Percentiles rank a stretch among this genome's conserved stretches.
These are phyloP conservation scores for Hypoxylon perforatum DNA, from an alignment of 495 filamentous ascomycete genomes.

Conservation along the genomic window DNA sequence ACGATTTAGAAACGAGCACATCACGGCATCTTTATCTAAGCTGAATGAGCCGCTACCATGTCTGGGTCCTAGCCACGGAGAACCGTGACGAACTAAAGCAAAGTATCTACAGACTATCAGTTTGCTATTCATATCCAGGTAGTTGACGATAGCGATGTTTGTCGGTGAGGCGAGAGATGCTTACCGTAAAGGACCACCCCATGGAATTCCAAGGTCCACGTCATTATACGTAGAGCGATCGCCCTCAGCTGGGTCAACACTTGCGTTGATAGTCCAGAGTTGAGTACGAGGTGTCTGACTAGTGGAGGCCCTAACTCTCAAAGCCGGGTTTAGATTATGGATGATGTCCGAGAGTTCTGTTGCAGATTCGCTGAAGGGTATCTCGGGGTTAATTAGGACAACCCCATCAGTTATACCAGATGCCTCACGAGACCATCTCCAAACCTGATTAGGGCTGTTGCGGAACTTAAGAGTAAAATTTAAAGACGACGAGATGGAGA, in stretches of 20 bases:
- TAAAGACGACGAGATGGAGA: slow-evolving; percentile 57
- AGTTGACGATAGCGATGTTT: neutral
- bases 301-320: slow-evolving; percentile 64
- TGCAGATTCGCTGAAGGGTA: slow-evolving; percentile 29
- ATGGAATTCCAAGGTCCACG: slow-evolving; percentile 72
- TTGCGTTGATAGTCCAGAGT: slow-evolving; percentile 74
- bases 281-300: slow-evolving; percentile 77
- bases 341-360: slow-evolving; percentile 71
- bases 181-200: slow-evolving; percentile 57
- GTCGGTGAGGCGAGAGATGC: slow-evolving; percentile 16
- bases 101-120: slow-evolving; percentile 69
- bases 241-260: slow-evolving; percentile 63
- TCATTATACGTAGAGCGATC: slow-evolving; percentile 65
- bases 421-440: slow-evolving; percentile 81
- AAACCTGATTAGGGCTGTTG: slow-evolving; percentile 60
- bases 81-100: slow-evolving; percentile 79
- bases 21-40: slow-evolving; percentile 79
- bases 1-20: slow-evolving; percentile 81
- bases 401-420: slow-evolving; percentile 70
- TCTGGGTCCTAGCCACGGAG: slow-evolving; percentile 86
- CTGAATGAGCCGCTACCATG: slow-evolving; percentile 76
- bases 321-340: slow-evolving; percentile 63
- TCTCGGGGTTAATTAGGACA: slow-evolving; percentile 60
- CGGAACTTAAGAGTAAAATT: slow-evolving; percentile 84
- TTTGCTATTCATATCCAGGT: neutral